Evolutionary conservation across 1,284 basidiomycete species (phyloP), one percentile per base, ranked within the genome.

Genomic region (Naganishia albida): DNA sequence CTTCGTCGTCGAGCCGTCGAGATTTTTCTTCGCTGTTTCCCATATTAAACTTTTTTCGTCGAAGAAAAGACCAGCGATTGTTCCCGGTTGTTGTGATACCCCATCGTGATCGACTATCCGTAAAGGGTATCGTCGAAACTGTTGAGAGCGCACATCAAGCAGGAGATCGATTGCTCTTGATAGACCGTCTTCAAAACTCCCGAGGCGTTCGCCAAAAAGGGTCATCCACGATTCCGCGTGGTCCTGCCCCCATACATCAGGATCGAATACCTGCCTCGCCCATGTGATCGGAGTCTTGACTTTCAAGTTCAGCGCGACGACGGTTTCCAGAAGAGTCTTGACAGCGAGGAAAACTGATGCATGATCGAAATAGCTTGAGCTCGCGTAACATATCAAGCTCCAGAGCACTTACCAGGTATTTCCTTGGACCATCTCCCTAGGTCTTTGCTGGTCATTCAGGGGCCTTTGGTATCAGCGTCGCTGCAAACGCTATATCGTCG

Each of bases 1-100:
- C 38, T 20, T 38, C 16, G 40, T 34, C 8, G 50, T 13, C 4
- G 38, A 18, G 46, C 57, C 46, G 3, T 60, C 26, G 18, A 7
- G 6, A 7, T 40, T 13, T 15, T 40, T n/a, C 20, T 50, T 16
- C 20, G 34, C 46, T 42, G 39, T 40, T 49, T 60, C 46, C 57
- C 57, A 60, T 20, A 39, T 60, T 6, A 60, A 1, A 18, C 28
- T 60, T 25, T 50, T 48, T 12, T 46, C 57, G 39, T 60, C 57
- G 18, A 60, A n/a, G 4, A 50, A 10, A 25, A 60, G 57, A n/a
- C 23, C 13, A 10, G 34, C 20, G n/a, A 60, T 60, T 2, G 39
- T 25, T n/a, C 57, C 57, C 3, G 39, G 30, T 34, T 40, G 12
- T 26, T 60, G 57, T 6, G 23, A 20, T 0, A 26, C 23, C 6